Percentiles rank a stretch among this genome's conserved stretches.
These are phyloP conservation scores for Syncephalastrum racemosum DNA, from an alignment of 371 early-diverging fungal genomes.

Conservation along the genomic window DNA sequence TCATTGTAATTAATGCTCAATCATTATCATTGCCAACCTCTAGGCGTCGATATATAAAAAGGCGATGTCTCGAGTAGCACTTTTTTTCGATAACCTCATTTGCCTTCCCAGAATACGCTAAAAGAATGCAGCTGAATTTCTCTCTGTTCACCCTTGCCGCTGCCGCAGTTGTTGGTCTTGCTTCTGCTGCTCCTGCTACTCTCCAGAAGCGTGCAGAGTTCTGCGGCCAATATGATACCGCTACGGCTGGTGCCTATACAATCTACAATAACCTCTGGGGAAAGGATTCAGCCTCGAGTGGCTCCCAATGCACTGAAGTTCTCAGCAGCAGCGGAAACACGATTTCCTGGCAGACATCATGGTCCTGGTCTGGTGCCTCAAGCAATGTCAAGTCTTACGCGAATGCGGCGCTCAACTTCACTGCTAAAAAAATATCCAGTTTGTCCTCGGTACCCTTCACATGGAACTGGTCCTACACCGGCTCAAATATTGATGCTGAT, in stretches of 20 bases:
- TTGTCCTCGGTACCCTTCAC: conserved; percentile 8
- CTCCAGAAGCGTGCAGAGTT: background rate
- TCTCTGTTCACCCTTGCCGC: too few relatives aligned
- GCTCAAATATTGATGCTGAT: conserved; percentile 7
- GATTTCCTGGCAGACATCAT: conserved; percentile 11
- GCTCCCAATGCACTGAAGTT: conserved; percentile 14
- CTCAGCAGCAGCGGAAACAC: conserved; percentile 5
- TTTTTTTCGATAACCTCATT: too few relatives aligned
- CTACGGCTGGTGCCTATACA: conserved; percentile 5
- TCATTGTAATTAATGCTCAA: too few relatives aligned
- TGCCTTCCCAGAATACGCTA: too few relatives aligned
- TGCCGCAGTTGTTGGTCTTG: too few relatives aligned
- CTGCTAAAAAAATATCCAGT: conserved; percentile 2
- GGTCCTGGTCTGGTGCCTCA: conserved; percentile 12
- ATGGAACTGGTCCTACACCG: conserved; percentile 17
- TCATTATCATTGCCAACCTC: too few relatives aligned
- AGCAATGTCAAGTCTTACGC: conserved; percentile 15
- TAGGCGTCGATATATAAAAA: too few relatives aligned
- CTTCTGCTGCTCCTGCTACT: background rate
- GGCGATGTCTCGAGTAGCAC: too few relatives aligned
- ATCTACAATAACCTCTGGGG: conserved; percentile 12
- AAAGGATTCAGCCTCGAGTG: conserved; percentile 9
- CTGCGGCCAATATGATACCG: conserved; percentile 13
- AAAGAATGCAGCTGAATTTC: too few relatives aligned
- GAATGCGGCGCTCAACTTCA: conserved; percentile 11